phyloP scores from a whole-genome alignment of 768 basidiomycete genomes.

The Lentinula edodes region DNA sequence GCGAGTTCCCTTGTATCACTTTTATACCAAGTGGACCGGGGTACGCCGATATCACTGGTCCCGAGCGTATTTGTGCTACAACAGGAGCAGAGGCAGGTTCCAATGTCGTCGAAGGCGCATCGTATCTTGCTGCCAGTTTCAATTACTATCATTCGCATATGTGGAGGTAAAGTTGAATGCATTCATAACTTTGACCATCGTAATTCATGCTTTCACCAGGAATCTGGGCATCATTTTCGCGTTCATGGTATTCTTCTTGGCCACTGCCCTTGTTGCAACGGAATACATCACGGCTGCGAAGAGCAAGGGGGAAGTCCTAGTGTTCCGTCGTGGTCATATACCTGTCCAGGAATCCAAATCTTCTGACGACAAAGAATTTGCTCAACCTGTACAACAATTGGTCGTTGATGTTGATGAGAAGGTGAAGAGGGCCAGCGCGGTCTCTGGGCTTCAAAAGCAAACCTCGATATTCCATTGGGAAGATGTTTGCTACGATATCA shows the following conservation, averaged over 20 bases:
- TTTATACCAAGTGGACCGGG: constrained; percentile 26
- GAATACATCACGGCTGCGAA: constrained; percentile 24
- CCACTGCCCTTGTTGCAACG: constrained; percentile 28
- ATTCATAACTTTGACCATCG: background rate
- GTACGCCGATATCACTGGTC: constrained; percentile 24
- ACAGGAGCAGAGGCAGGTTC: constrained; percentile 34
- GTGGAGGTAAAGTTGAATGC: constrained; percentile 21
- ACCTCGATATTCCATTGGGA: constrained; percentile 40
- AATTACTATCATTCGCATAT: constrained; percentile 20
- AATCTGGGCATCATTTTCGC: constrained; percentile 39
- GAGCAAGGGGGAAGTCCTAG: constrained; percentile 24
- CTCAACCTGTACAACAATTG: constrained; percentile 14
- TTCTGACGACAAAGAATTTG: constrained; percentile 26
- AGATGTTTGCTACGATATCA: constrained; percentile 33
- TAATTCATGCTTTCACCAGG: background rate
- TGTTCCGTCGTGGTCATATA: constrained; percentile 20
- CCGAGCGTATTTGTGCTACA: constrained; percentile 38
- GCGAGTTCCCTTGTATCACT: constrained; percentile 27
- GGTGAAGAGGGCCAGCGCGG: constrained; percentile 9
- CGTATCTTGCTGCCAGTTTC: constrained; percentile 29
- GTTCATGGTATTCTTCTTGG: constrained; percentile 35
- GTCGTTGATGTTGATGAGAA: constrained; percentile 15
- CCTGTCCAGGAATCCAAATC: constrained; percentile 8
- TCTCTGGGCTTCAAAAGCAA: constrained; percentile 5
- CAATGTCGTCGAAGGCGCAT: constrained; percentile 33